Conservation (phyloP, 2,329 filamentous ascomycete species). For the Xylaria sp. region DNA sequence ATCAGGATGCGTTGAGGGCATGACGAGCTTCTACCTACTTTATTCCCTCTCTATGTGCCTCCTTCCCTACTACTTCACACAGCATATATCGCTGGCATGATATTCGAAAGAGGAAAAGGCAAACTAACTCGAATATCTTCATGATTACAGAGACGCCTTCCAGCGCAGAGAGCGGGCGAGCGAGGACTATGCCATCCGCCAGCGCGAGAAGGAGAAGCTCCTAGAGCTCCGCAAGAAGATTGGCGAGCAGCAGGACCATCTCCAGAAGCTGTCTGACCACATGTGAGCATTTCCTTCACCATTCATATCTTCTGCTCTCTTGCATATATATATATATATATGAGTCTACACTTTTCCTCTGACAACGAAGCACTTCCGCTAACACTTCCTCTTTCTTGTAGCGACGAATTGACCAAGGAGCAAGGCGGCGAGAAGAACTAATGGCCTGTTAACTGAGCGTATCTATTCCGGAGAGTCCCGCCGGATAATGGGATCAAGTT, state of each 20-base stretch:
- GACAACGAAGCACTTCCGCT: constrained; percentile 10
- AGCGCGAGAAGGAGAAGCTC: constrained; percentile 93
- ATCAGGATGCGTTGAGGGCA: neutral
- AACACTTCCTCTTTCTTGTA: constrained; percentile 52
- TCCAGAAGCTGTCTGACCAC: constrained; percentile 86
- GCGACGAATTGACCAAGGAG: constrained; percentile 80
- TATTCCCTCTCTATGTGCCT: neutral
- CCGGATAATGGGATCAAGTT: constrained; percentile 11
- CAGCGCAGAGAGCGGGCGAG: constrained; percentile 88
- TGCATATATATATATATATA: neutral
- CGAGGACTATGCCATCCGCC: constrained; percentile 85
- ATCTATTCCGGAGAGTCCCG: neutral
- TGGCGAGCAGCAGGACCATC: constrained; percentile 80
- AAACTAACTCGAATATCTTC: constrained; percentile 11
- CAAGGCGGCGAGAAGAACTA: constrained; percentile 76
- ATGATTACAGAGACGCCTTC: constrained; percentile 81
- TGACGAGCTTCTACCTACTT: neutral
- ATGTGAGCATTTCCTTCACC: constrained; percentile 69
- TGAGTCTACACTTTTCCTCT: neutral
- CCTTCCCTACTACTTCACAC: neutral
- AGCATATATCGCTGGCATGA: neutral
- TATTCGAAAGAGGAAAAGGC: constrained; percentile 5
- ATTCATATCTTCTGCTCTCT: neutral
- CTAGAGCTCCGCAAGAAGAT: constrained; percentile 78
- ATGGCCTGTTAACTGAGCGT: constrained; percentile 2